Percentiles rank a stretch among this genome's conserved stretches.
phyloP scores from a whole-genome alignment of 345 rosid genomes.

The Gossypium ekmanianum region DNA sequence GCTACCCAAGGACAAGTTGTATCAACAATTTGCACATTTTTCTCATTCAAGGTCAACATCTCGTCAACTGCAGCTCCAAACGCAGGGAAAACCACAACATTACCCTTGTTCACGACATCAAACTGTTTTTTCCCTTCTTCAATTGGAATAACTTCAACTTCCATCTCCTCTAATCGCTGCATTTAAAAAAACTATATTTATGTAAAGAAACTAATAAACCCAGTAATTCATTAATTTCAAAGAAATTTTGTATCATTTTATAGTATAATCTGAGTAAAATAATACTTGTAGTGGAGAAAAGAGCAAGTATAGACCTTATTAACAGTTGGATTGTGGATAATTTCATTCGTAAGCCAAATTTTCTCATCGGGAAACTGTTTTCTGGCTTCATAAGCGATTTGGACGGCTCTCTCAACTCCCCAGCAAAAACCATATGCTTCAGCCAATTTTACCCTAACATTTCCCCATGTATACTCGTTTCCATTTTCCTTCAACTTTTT shows the following conservation, averaged over 20 bases:
- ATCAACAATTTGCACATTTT: conserved; percentile 82
- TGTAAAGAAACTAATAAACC: background rate
- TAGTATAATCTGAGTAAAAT: background rate
- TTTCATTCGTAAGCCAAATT: conserved; percentile 93
- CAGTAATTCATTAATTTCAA: background rate
- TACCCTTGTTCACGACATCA: conserved; percentile 69
- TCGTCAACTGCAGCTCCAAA: conserved; percentile 96
- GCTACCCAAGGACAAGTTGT: conserved; percentile 99
- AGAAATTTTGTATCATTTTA: background rate
- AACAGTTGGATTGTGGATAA: conserved; percentile 91
- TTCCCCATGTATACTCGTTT: conserved; percentile 68
- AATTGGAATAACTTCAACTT: conserved; percentile 59
- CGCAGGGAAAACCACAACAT: conserved; percentile 92
- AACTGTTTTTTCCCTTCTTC: conserved; percentile 69
- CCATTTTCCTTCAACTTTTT: conserved; percentile 81
- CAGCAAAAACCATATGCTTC: conserved; percentile 88
- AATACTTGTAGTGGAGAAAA: background rate
- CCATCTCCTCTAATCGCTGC: conserved; percentile 89
- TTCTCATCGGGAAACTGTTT: conserved; percentile 74
- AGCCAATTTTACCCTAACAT: conserved; percentile 78
- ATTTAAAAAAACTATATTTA: background rate
- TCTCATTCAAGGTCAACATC: conserved; percentile 59
- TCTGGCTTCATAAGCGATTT: conserved; percentile 95
- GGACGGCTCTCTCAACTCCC: conserved; percentile 97
- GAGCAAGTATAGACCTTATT: conserved; percentile 49